A percentile compares a stretch with the other conserved stretches of the same genome.
These are phyloP conservation scores for Arachis stenosperma DNA, from an alignment of 306 rosid species.

Conservation along the genomic window DNA sequence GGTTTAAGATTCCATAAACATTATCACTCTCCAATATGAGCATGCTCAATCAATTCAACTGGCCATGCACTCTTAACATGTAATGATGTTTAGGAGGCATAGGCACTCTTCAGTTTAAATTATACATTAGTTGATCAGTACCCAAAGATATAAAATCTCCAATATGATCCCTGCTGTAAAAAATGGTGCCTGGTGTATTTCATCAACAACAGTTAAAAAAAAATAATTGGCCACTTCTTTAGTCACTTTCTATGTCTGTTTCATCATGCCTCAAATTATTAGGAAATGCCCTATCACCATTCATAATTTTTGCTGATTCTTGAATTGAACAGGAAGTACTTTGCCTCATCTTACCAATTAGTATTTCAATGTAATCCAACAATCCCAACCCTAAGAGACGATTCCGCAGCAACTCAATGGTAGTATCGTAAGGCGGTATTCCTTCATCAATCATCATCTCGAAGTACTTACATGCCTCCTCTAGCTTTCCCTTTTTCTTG, in stretches of 20 bases:
- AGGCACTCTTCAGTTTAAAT: too few species aligned
- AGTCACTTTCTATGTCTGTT: conserved; percentile 61
- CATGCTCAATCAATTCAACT: conserved; percentile 86
- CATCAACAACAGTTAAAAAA: background rate
- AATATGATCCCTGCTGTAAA: background rate
- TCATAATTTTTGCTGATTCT: conserved; percentile 62
- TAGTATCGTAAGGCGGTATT: conserved; percentile 78
- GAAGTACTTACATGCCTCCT: conserved; percentile 84
- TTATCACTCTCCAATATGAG: conserved; percentile 69
- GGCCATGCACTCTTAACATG: too few species aligned
- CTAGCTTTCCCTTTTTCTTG: conserved; percentile 77
- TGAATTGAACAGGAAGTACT: conserved; percentile 71
- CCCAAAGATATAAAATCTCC: background rate
- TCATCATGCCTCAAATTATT: conserved; percentile 43
- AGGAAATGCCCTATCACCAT: conserved; percentile 46
- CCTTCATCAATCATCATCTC: conserved; percentile 91
- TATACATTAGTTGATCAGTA: conserved; percentile 6
- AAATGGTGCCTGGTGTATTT: background rate
- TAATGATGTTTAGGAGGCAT: too few species aligned
- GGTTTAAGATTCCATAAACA: conserved; percentile 75
- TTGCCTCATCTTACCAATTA: conserved; percentile 68
- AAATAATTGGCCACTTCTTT: conserved; percentile 33
- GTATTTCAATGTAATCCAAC: conserved; percentile 60
- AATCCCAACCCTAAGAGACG: conserved; percentile 65
- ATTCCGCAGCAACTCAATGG: conserved; percentile 68